phyloP scores from a whole-genome alignment of 352 stramenopile species.

The Aphanomyces invadans region DNA sequence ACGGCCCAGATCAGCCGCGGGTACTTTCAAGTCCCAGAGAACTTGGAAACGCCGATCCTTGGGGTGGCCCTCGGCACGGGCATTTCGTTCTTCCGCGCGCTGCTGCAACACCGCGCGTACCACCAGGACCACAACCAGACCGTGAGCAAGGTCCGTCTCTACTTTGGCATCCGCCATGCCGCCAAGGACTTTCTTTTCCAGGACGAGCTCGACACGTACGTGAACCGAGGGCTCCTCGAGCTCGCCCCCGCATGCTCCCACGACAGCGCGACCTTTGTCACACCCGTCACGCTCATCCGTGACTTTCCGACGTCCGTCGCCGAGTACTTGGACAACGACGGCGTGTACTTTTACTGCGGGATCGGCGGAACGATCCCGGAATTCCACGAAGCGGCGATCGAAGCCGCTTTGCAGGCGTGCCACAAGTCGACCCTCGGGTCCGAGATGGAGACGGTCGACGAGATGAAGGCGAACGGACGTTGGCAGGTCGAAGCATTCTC shows the following conservation, averaged over 20 bases:
- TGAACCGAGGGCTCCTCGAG: conserved; percentile 63
- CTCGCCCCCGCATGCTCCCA: conserved; percentile 20
- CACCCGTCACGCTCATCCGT: conserved; percentile 12
- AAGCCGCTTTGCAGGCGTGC: neutral
- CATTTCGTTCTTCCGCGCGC: conserved; percentile 87
- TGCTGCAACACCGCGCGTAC: conserved; percentile 82
- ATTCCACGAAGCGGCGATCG: conserved; percentile 21
- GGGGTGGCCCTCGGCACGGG: conserved; percentile 84
- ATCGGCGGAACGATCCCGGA: conserved; percentile 19
- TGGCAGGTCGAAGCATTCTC: conserved; percentile 24
- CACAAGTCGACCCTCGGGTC: conserved; percentile 5
- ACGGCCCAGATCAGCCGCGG: conserved; percentile 65
- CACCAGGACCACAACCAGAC: conserved; percentile 34
- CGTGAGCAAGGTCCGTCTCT: conserved; percentile 73
- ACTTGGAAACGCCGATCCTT: conserved; percentile 63
- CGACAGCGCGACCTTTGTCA: conserved; percentile 16
- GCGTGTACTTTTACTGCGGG: conserved; percentile 24
- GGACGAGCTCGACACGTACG: conserved; percentile 82
- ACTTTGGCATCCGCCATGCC: conserved; percentile 94
- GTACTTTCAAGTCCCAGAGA: conserved; percentile 67
- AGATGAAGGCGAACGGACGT: conserved; percentile 11
- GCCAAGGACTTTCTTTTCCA: conserved; percentile 95
- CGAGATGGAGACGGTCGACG: conserved; percentile 6
- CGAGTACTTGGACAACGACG: conserved; percentile 22
- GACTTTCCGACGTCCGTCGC: conserved; percentile 8